Evolutionary conservation across 2,329 filamentous ascomycete species (phyloP), one percentile per base, ranked within the genome.

Genomic region (Colletotrichum agaves): DNA sequence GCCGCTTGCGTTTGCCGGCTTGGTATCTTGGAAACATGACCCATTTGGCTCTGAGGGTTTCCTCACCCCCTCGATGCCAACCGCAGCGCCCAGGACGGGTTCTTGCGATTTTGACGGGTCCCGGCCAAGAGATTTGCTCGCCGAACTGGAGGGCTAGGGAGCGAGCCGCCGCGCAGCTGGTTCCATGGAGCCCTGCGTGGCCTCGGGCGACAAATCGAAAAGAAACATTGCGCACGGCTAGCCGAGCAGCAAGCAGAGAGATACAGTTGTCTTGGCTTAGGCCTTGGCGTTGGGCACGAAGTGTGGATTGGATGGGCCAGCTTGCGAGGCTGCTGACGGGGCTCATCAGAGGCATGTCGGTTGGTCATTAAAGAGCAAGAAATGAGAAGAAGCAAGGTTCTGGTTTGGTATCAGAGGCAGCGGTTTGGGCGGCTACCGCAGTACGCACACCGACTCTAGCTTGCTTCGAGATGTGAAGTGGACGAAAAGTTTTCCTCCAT

Each of bases 1-100:
- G 37, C 56, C 66, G 66, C 66, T 67, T 67, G 62, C 57, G 56
- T 19, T 23, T 69, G 66, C 66, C 66, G 66, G 66, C 66, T 69
- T 69, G 66, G 66, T 66, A 47, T 66, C 66, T 60, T 65, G 61
- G 60, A 46, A 58, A 55, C 27, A 41, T 15, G 39, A 35, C 61
- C 47, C 21, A 31, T 56, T 44, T 49, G 61, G 35, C 6, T 31
- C 10, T 55, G 61, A 19, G n/a, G 43, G 41, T 56, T 50, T 60
- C 41, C 53, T 41, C 35, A 50, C 21, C 41, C 61, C 53, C 61
- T 55, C 46, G 41, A 62, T 31, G 13, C 13, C 37, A 15, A 67
- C 56, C 56, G 49, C 49, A 41, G 49, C 19, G 35, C 47, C 62
- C 63, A 53, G 61, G 66, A 69, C 63, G 57, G 62, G 56, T 46